These are phyloP conservation scores for Chloris gayana DNA, from an alignment of 176 grass and related monocot genomes.

Conservation along the genomic window DNA sequence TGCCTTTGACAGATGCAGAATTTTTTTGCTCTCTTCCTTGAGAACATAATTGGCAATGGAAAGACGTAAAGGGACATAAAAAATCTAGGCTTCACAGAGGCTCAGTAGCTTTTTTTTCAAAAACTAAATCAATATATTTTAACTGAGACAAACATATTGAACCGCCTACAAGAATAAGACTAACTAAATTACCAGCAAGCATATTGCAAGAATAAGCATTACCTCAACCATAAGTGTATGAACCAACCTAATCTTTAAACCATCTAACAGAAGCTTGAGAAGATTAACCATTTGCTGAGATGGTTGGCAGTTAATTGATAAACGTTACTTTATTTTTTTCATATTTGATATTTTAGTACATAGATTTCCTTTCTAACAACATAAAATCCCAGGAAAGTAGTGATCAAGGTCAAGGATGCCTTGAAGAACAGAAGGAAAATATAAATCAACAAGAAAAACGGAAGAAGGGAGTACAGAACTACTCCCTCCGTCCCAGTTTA, in stretches of 20 bases:
- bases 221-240: slow-evolving; percentile 11
- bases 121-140: slow-evolving; percentile 17
- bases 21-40: background rate
- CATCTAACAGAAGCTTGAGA: background rate
- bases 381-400: background rate
- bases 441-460: background rate
- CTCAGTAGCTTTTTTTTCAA: slow-evolving; percentile 15
- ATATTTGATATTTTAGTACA: background rate
- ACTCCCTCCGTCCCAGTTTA: too few relatives aligned
- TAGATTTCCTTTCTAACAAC: background rate
- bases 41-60: slow-evolving; percentile 6
- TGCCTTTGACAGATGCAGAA: slow-evolving; percentile 20
- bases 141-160: slow-evolving; percentile 18
- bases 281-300: background rate
- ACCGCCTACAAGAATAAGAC: slow-evolving; percentile 9
- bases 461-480: too few relatives aligned
- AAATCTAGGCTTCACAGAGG: slow-evolving; percentile 18
- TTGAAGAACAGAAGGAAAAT: background rate
- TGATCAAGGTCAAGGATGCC: background rate
- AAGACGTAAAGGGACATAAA: slow-evolving; percentile 30
- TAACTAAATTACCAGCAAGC: slow-evolving; percentile 37
- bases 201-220: slow-evolving; percentile 2
- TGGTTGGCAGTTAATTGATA: slow-evolving; percentile 6
- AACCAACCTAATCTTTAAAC: slow-evolving; percentile 1
- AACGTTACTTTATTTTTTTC: background rate